These are phyloP conservation scores for Suillus tomentosus DNA, from an alignment of 768 basidiomycete genomes.

Conservation along the genomic window DNA sequence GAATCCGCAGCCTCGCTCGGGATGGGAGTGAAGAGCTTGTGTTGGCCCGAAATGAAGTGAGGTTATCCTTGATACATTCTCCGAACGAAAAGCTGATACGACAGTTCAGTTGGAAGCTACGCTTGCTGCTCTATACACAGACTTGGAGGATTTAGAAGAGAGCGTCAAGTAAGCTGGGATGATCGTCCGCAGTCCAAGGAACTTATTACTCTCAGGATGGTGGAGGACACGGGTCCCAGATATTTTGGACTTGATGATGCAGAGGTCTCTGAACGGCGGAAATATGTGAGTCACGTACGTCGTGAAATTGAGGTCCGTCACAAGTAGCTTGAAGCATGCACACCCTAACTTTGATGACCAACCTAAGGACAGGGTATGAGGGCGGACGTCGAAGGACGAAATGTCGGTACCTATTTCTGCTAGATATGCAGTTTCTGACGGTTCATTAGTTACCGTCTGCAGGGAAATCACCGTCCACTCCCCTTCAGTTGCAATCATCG, in stretches of 20 bases:
- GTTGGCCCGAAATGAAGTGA: slow-evolving; percentile 78
- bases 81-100: not conserved
- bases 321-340: slow-evolving; percentile 11
- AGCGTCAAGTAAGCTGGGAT: slow-evolving; percentile 71
- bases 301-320: slow-evolving; percentile 75
- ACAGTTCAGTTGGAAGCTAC: slow-evolving; percentile 67
- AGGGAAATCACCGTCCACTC: slow-evolving; percentile 13
- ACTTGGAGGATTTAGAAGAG: slow-evolving; percentile 91
- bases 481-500: slow-evolving; percentile 23
- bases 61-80: slow-evolving; percentile 17
- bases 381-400: slow-evolving; percentile 48
- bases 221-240: slow-evolving; percentile 82
- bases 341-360: slow-evolving; percentile 23
- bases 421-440: not conserved
- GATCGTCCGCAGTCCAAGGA: slow-evolving; percentile 3
- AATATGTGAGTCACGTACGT: slow-evolving; percentile 75
- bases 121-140: slow-evolving; percentile 77
- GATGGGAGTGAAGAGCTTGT: slow-evolving; percentile 79
- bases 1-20: slow-evolving; percentile 73
- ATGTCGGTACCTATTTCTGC: not conserved
- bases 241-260: slow-evolving; percentile 79
- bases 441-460: not conserved
- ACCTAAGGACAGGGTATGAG: slow-evolving; percentile 74
- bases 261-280: slow-evolving; percentile 75
- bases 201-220: slow-evolving; percentile 55